Evolutionary conservation across 129 eudicot species (phyloP).

Genomic region (Chrysanthemum seticuspe): DNA sequence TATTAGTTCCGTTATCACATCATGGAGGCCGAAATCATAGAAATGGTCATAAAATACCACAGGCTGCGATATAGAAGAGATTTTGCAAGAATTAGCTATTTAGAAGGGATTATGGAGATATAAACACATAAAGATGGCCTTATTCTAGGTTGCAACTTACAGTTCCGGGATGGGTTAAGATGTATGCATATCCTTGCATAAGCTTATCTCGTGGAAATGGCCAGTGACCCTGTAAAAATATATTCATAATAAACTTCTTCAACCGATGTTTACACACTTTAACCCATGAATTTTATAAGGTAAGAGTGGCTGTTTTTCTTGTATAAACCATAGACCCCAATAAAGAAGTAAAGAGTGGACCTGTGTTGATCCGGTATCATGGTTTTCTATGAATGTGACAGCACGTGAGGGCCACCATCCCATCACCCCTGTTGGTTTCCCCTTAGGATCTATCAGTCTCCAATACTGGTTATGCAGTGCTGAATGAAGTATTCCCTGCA

Average conservation of each 20-base stretch:
- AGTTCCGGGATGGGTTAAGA: slow-evolving; percentile 68
- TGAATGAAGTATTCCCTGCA: slow-evolving; percentile 67
- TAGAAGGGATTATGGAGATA: not conserved
- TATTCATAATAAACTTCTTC: not conserved
- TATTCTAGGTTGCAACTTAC: slow-evolving; percentile 24
- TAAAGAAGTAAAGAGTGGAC: slow-evolving; percentile 27
- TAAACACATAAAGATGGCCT: not conserved
- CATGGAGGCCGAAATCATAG: slow-evolving; percentile 58
- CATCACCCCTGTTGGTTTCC: slow-evolving; percentile 73
- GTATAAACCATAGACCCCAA: not conserved
- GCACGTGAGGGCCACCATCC: slow-evolving; percentile 93
- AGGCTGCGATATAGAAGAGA: slow-evolving; percentile 43
- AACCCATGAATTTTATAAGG: not conserved
- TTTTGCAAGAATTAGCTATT: not conserved
- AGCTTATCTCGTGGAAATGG: slow-evolving; percentile 67
- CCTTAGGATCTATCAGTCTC: slow-evolving; percentile 64
- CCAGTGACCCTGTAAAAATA: slow-evolving; percentile 61
- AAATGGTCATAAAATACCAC: slow-evolving; percentile 61
- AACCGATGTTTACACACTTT: slow-evolving; percentile 8
- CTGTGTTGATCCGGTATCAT: slow-evolving; percentile 83
- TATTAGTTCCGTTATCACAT: slow-evolving; percentile 40
- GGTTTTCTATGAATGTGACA: slow-evolving; percentile 70
- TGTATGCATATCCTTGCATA: slow-evolving; percentile 70
- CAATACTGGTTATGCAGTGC: slow-evolving; percentile 65
- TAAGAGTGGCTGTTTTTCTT: not conserved